Conservation (phyloP, 805 yeast genomes). For the Kazachstania taianensis region DNA sequence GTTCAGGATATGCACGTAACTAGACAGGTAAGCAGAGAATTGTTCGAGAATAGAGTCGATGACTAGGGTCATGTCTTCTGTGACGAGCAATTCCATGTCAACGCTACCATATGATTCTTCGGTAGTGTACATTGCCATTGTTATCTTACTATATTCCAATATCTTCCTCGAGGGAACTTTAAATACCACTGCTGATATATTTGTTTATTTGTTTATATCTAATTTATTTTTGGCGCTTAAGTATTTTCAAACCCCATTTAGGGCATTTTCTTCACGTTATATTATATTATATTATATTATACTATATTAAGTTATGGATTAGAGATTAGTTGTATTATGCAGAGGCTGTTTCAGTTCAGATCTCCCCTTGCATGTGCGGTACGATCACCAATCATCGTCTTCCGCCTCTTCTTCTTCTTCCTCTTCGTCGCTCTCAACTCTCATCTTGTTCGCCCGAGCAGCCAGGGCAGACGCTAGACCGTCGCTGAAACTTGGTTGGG, state of each 20-base stretch:
- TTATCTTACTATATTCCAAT: no score
- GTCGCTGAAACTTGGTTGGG: constrained; percentile 47
- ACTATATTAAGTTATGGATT: not conserved
- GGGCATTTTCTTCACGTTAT: not conserved
- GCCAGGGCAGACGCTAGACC: constrained; percentile 82
- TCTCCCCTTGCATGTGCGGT: not conserved
- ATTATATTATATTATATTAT: no score
- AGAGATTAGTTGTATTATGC: not conserved
- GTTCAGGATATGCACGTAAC: constrained; percentile 24
- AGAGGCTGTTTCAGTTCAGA: not conserved
- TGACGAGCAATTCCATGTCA: constrained; percentile 3
- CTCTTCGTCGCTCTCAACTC: constrained; percentile 55
- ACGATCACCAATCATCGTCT: constrained; percentile 26
- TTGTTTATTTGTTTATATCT: no score
- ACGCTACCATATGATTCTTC: no score
- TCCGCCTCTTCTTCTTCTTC: constrained; percentile 59
- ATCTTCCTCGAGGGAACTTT: no score
- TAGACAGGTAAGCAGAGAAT: constrained; percentile 21
- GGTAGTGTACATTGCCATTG: no score
- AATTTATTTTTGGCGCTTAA: no score
- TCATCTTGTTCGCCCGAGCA: constrained; percentile 59
- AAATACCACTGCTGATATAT: no score
- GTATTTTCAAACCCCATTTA: no score
- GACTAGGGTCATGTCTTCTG: constrained; percentile 7
- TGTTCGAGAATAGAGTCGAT: constrained; percentile 7